Percentiles rank a stretch among this genome's conserved stretches.
phyloP scores from a whole-genome alignment of 176 grass and related monocot genomes.

The Rhynchospora pubera region DNA sequence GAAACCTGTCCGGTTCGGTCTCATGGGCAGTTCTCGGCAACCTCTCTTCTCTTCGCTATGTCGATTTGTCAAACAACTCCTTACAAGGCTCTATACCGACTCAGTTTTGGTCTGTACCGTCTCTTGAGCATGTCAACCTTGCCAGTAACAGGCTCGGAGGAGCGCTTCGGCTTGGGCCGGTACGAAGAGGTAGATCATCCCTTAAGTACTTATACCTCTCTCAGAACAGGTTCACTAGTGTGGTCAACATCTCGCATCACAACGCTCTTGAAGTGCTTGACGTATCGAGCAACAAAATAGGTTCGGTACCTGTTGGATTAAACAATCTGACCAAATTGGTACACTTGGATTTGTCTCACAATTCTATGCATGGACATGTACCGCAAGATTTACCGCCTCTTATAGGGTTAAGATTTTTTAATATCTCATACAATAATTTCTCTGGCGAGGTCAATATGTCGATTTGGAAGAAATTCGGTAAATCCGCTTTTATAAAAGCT shows the following conservation, averaged over 20 bases:
- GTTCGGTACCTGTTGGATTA: constrained; percentile 28
- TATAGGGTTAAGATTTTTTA: constrained; percentile 24
- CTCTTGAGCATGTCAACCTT: constrained; percentile 43
- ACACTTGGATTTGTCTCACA: constrained; percentile 43
- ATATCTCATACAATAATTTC: constrained; percentile 78
- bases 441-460: constrained; percentile 28
- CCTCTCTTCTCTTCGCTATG: constrained; percentile 36
- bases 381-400: constrained; percentile 50
- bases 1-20: constrained; percentile 42
- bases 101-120: constrained; percentile 44
- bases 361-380: constrained; percentile 43
- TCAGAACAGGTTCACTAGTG: constrained; percentile 46
- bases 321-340: constrained; percentile 1
- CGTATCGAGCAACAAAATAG: constrained; percentile 38
- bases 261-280: constrained; percentile 29
- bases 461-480: constrained; percentile 42
- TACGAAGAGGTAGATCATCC: background rate
- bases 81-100: constrained; percentile 35
- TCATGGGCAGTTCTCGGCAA: constrained; percentile 37
- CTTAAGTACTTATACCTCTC: constrained; percentile 40
- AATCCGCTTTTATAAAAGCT: constrained; percentile 39
- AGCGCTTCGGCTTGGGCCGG: constrained; percentile 32
- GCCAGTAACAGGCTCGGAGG: constrained; percentile 43
- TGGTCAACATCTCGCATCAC: constrained; percentile 17
- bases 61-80: constrained; percentile 66